phyloP scores from a whole-genome alignment of 495 filamentous ascomycete species.

The Daldinia decipiens region DNA sequence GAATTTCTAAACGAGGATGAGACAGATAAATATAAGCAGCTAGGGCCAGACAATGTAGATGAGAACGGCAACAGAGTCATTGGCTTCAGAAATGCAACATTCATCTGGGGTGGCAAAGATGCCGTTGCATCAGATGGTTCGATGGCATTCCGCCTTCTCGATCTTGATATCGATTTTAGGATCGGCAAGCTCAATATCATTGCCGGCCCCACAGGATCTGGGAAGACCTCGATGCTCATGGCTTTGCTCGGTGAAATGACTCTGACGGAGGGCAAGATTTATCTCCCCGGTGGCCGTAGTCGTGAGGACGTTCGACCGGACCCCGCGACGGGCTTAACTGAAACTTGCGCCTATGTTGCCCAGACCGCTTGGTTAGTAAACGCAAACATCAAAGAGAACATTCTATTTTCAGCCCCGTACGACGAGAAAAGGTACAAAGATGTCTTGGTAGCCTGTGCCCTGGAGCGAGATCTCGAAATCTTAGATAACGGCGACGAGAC shows the following conservation, averaged over 20 bases:
- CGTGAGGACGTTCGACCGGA: constrained; percentile 84
- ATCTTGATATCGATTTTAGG: constrained; percentile 79
- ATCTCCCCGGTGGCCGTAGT: constrained; percentile 82
- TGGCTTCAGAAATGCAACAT: constrained; percentile 83
- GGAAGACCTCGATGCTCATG: constrained; percentile 96
- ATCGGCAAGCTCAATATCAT: constrained; percentile 88
- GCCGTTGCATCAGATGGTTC: constrained; percentile 66
- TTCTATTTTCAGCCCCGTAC: constrained; percentile 85
- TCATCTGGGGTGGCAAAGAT: constrained; percentile 86
- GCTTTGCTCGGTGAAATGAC: constrained; percentile 98
- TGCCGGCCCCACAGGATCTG: constrained; percentile 90
- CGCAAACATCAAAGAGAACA: constrained; percentile 95
- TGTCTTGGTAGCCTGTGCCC: constrained; percentile 90
- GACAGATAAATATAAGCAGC: constrained; percentile 94
- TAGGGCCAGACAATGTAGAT: constrained; percentile 70
- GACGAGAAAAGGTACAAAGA: constrained; percentile 86
- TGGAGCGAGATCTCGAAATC: constrained; percentile 91
- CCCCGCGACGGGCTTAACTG: constrained; percentile 84
- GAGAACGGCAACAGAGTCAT: constrained; percentile 72
- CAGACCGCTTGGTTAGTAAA: constrained; percentile 99
- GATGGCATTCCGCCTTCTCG: constrained; percentile 81
- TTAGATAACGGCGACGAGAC: constrained; percentile 94
- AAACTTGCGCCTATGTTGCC: constrained; percentile 95
- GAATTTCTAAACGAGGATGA: constrained; percentile 95
- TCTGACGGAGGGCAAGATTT: constrained; percentile 79